A percentile compares a stretch with the other conserved stretches of the same genome.
These are phyloP conservation scores for Fusarium irregulare DNA, from an alignment of 2,329 filamentous ascomycete genomes.

Conservation along the genomic window DNA sequence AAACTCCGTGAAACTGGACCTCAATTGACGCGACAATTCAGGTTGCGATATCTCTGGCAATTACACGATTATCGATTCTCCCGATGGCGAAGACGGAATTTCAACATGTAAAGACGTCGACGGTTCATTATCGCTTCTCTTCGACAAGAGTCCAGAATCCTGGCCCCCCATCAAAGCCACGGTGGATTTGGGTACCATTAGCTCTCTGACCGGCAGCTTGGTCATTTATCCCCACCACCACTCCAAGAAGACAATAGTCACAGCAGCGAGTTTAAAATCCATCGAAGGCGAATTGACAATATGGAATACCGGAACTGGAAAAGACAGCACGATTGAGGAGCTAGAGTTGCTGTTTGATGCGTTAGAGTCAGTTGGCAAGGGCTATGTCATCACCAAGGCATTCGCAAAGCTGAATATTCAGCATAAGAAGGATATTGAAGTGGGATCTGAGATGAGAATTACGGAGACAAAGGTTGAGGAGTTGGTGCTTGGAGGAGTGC, in stretches of 20 bases:
- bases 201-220: slow-evolving; percentile 38
- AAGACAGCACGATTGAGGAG: slow-evolving; percentile 24
- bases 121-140: slow-evolving; percentile 45
- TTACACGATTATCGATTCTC: slow-evolving; percentile 44
- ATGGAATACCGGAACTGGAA: slow-evolving; percentile 39
- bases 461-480: slow-evolving; percentile 38
- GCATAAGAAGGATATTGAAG: slow-evolving; percentile 32
- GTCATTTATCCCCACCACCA: slow-evolving; percentile 43
- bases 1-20: not conserved
- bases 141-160: slow-evolving; percentile 39
- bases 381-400: slow-evolving; percentile 42
- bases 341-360: slow-evolving; percentile 38
- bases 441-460: slow-evolving; percentile 41
- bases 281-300: slow-evolving; percentile 41
- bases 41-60: slow-evolving; percentile 45
- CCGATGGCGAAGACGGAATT: slow-evolving; percentile 35
- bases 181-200: slow-evolving; percentile 42
- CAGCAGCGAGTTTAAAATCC: slow-evolving; percentile 37
- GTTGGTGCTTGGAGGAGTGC: slow-evolving; percentile 38
- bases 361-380: slow-evolving; percentile 35
- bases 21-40: slow-evolving; percentile 16
- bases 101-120: slow-evolving; percentile 43
- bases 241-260: slow-evolving; percentile 42
- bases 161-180: slow-evolving; percentile 42
- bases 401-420: slow-evolving; percentile 38